Percentiles rank a stretch among this genome's conserved stretches.
Evolutionary conservation across 768 basidiomycete species (phyloP).

Genomic region (Phanerochaete carnosa): DNA sequence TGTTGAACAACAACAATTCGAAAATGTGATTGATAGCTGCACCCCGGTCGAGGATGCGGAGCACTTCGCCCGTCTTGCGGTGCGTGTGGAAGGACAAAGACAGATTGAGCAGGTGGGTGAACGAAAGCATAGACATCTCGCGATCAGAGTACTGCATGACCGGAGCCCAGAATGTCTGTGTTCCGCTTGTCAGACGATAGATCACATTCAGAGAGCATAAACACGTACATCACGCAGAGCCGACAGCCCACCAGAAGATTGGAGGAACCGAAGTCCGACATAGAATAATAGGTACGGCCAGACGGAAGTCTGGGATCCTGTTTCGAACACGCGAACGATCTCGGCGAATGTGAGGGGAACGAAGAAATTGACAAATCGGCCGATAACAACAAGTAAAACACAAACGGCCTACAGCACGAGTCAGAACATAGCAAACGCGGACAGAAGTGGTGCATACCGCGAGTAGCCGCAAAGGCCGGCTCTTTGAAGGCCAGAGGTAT

Average conservation of each 20-base stretch:
- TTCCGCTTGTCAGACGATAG: background rate
- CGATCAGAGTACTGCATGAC: constrained; percentile 88
- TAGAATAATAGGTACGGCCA: constrained; percentile 74
- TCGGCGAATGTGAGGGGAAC: constrained; percentile 70
- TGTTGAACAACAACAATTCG: constrained; percentile 80
- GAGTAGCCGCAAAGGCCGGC: constrained; percentile 60
- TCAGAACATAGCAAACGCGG: background rate
- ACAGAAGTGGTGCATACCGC: constrained; percentile 43
- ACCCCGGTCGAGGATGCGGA: constrained; percentile 79
- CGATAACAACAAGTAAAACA: constrained; percentile 64
- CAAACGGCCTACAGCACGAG: constrained; percentile 50
- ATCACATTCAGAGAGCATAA: background rate
- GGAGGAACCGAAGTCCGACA: constrained; percentile 65
- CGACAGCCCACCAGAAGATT: constrained; percentile 72
- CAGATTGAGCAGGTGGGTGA: constrained; percentile 83
- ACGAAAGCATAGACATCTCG: constrained; percentile 83
- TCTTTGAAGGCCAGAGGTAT: constrained; percentile 82
- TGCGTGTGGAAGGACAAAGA: constrained; percentile 82
- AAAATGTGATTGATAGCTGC: constrained; percentile 83
- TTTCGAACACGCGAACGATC: constrained; percentile 56
- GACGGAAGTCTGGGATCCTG: constrained; percentile 36
- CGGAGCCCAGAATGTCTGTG: constrained; percentile 73
- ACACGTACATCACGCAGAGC: constrained; percentile 48
- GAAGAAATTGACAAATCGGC: constrained; percentile 72
- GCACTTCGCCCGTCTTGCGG: constrained; percentile 81